Evolutionary conservation across 768 basidiomycete genomes (phyloP).

Genomic region (Russula brevipes): DNA sequence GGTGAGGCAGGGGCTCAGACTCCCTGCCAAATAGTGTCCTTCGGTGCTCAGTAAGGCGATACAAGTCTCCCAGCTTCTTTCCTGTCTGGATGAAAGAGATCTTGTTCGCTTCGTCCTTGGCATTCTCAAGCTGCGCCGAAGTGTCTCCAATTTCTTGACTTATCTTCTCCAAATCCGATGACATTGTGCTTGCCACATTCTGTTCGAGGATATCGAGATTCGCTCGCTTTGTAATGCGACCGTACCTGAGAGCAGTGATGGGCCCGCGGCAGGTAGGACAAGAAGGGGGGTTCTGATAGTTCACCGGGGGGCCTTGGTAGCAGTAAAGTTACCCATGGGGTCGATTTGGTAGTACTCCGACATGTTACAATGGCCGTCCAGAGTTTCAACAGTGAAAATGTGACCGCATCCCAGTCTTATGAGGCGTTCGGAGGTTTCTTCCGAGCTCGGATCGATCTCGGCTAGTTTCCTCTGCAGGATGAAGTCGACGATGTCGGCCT

Average conservation of each 20-base stretch:
- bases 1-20: conserved; percentile 24
- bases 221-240: conserved; percentile 35
- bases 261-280: conserved; percentile 37
- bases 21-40: conserved; percentile 9
- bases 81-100: background rate
- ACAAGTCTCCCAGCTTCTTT: background rate
- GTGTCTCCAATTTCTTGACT: conserved; percentile 18
- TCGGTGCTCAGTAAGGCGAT: background rate
- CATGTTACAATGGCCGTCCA: conserved; percentile 36
- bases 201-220: conserved; percentile 37
- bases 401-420: conserved; percentile 36
- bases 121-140: conserved; percentile 3
- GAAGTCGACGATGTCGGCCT: conserved; percentile 35
- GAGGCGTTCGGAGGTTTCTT: conserved; percentile 31
- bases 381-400: conserved; percentile 38
- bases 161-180: conserved; percentile 24
- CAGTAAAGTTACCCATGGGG: conserved; percentile 26
- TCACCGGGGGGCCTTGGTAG: conserved; percentile 29
- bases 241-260: conserved; percentile 35
- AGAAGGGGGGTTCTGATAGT: conserved; percentile 30
- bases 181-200: conserved; percentile 34
- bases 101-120: conserved; percentile 22
- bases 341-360: conserved; percentile 31
- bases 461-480: conserved; percentile 33
- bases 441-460: conserved; percentile 27